Percentiles rank a stretch among this genome's conserved stretches.
phyloP scores from a whole-genome alignment of 2,329 filamentous ascomycete species.

The Cordyceps farinosa region DNA sequence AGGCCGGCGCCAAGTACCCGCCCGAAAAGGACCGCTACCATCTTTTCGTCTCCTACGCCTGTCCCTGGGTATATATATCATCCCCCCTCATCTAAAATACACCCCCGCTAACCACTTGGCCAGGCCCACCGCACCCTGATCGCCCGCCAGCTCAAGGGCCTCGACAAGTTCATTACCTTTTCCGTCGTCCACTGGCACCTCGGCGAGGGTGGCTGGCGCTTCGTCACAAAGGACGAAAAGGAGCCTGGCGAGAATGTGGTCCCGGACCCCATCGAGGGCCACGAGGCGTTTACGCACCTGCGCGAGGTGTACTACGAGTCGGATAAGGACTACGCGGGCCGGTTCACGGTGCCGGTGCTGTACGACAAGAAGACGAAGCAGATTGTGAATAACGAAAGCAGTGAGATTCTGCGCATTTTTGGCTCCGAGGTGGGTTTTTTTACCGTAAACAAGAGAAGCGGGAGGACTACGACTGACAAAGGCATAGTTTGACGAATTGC shows the following conservation, averaged over 20 bases:
- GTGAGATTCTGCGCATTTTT: constrained; percentile 90
- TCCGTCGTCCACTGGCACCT: constrained; percentile 95
- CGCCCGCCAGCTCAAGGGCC: constrained; percentile 82
- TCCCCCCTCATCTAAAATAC: background rate
- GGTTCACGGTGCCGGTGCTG: constrained; percentile 84
- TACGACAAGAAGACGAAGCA: constrained; percentile 72
- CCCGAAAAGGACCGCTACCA: constrained; percentile 90
- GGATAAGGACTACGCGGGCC: constrained; percentile 67
- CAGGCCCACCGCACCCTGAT: constrained; percentile 81
- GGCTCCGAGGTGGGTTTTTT: constrained; percentile 58
- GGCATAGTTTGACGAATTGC: constrained; percentile 63
- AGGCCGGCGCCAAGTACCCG: constrained; percentile 70
- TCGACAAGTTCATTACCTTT: constrained; percentile 75
- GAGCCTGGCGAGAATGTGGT: constrained; percentile 60
- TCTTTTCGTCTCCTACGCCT: constrained; percentile 91
- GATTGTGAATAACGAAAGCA: constrained; percentile 90
- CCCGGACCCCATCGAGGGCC: constrained; percentile 65
- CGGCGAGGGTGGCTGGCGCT: constrained; percentile 72
- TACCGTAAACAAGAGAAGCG: background rate
- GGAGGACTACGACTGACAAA: background rate
- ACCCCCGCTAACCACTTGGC: background rate
- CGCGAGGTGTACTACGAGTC: constrained; percentile 76
- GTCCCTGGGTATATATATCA: constrained; percentile 65
- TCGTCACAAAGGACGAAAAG: constrained; percentile 60
- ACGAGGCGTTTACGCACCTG: constrained; percentile 65